Base-by-base conservation (phyloP, 306 rosid genomes). In the Quercus rubra region DNA sequence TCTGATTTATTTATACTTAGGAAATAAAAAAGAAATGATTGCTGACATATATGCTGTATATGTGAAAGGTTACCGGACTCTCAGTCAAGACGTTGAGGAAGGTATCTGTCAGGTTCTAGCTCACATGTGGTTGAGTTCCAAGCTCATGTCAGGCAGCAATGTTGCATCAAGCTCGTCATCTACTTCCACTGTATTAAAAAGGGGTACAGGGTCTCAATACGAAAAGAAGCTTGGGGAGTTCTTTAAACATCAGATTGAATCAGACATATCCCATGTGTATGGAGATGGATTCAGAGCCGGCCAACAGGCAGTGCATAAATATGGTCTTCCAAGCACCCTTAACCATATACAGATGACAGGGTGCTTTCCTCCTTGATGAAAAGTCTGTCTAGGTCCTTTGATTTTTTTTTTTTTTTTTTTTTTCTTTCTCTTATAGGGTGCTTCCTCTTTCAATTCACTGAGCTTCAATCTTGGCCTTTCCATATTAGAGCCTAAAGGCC, bases 41-140 rank as follows among this genome's bases (percentile, higher is more conserved):
- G 25, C 78, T 63, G 46, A 73, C 76, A 5, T 35, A 63, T 76
- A 46, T 79, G 27, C 63, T 68, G 73, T 78, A 62, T 71, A 35
- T 79, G 19, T 82, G 83, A 78, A 81, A 95, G 99, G 99, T 86
- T 93, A 88, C 85, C 98, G 93, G 73, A 86, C 93, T 55, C 91
- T 93, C 31, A 90, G 92, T 80, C 99, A 89, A 86, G 96, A 93
- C 18, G 99, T 96, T 6, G 99, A 96, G 89, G 99, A 96, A 87
- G 99, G 99, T 49, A 93, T 96, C 83, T 96, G 99, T 85, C 99
- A 96, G 81, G 99, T 96, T 81, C 71, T 96, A 78, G 99, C 99
- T 78, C 96, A 91, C 76, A 90, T 93, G 97, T 96, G 99, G 99
- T 82, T 96, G 86, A 90, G 86, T 62, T 80, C 90, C 2, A 95